Conservation (phyloP, 1,284 basidiomycete species). For the Malassezia cuniculi region DNA sequence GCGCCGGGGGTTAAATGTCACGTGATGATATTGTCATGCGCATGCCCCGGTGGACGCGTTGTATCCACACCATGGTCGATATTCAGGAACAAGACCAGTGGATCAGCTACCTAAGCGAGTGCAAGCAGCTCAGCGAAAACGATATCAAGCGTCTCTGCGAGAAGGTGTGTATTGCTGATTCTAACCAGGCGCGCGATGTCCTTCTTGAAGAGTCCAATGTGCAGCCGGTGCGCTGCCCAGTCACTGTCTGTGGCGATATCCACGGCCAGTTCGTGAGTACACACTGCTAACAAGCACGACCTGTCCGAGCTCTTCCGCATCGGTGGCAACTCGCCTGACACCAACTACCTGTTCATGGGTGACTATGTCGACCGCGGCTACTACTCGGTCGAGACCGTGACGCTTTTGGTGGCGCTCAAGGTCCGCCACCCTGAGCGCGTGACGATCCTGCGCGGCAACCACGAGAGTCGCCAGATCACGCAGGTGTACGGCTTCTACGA, state of each 20-base stretch:
- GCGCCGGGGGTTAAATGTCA: not conserved
- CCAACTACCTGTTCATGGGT: constrained; percentile 99
- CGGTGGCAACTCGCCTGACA: constrained; percentile 97
- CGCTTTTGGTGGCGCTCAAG: constrained; percentile 93
- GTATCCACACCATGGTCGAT: constrained; percentile 27
- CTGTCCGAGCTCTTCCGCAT: constrained; percentile 97
- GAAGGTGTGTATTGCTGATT: constrained; percentile 58
- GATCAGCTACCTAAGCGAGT: constrained; percentile 93
- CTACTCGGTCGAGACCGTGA: constrained; percentile 98
- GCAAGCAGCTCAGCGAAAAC: constrained; percentile 88
- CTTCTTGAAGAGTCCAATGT: constrained; percentile 57
- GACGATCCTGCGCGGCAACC: constrained; percentile 93
- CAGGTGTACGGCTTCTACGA: constrained; percentile 99
- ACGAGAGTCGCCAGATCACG: constrained; percentile 97
- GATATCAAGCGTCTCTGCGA: constrained; percentile 98
- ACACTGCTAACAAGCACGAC: constrained; percentile 49
- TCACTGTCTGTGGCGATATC: constrained; percentile 57
- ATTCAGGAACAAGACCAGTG: constrained; percentile 50
- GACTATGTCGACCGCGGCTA: constrained; percentile 99
- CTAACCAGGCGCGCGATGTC: constrained; percentile 74
- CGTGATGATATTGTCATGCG: constrained; percentile 6
- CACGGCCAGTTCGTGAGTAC: constrained; percentile 95
- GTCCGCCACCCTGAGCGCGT: constrained; percentile 95
- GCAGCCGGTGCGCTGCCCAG: constrained; percentile 82
- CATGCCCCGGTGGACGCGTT: not conserved